Evolutionary conservation across 768 basidiomycete species (phyloP), one percentile per base, ranked within the genome.

Genomic region (Kwoniella botswanensis): DNA sequence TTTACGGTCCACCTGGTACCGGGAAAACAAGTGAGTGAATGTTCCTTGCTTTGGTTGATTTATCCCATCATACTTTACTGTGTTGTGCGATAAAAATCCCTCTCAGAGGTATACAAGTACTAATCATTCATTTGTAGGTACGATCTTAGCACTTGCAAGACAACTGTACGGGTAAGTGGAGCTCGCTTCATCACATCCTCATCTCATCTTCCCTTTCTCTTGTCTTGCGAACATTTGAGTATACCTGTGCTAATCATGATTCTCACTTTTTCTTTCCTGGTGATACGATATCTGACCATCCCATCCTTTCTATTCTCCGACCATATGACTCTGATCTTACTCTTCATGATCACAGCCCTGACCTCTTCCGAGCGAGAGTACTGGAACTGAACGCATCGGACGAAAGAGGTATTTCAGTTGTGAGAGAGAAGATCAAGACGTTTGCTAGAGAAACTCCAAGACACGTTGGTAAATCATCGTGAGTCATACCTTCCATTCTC

Each of bases 331-430:
- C n/a, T n/a, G n/a, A n/a, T n/a, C n/a, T n/a, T n/a, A n/a, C n/a
- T n/a, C n/a, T n/a, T n/a, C n/a, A n/a, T n/a, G n/a, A n/a, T n/a
- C n/a, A 18, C 75, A 96, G 95, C 26, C 97, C 96, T 63, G 95
- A 98, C 73, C 93, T 97, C 81, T 97, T 98, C 79, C 88, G 90
- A 68, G 90, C 91, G 43, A 89, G 97, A 12, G 96, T 99, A 0
- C 88, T 99, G 17, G 97, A 99, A 82, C 86, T 99, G 17, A 99
- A 99, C 83, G 97, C 97, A 6, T 98, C 97, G 3, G 97, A 99
- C 80, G 97, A 99, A 83, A 91, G 97, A 78, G 97, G 97, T 50
- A 99, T 99, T 81, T 86, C 88, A 70, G 94, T 99, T 71, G 97
- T 99, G 15, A 88, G 97, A 76, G 97, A 99, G 69, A 99, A 99